phyloP scores from a whole-genome alignment of 2,329 filamentous ascomycete genomes.

The Akanthomyces muscarius region DNA sequence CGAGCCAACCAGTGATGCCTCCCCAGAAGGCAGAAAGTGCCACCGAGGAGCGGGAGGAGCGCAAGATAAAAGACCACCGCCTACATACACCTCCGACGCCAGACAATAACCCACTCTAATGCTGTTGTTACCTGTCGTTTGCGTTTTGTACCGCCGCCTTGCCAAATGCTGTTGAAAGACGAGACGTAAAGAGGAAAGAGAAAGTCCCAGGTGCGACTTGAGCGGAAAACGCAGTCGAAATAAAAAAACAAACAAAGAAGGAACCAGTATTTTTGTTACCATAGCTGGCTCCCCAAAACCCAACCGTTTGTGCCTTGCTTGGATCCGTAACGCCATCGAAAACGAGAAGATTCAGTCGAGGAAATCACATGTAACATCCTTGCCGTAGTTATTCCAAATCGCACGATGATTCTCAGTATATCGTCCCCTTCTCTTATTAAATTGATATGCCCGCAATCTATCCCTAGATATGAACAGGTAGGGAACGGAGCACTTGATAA shows the following conservation, averaged over 20 bases:
- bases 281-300: background rate
- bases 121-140: background rate
- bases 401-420: background rate
- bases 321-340: slow-evolving; percentile 7
- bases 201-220: background rate
- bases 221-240: background rate
- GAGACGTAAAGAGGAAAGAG: background rate
- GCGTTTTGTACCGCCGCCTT: background rate
- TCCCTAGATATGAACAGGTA: background rate
- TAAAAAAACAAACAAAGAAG: background rate
- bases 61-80: background rate
- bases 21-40: background rate
- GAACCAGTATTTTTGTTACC: background rate
- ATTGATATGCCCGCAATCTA: background rate
- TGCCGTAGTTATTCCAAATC: background rate
- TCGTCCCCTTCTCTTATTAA: background rate
- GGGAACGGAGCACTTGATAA: background rate
- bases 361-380: background rate
- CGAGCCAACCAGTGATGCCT: background rate
- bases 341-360: background rate
- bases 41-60: background rate
- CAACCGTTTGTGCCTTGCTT: slow-evolving; percentile 3
- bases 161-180: slow-evolving; percentile 9
- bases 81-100: slow-evolving; percentile 8
- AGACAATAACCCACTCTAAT: slow-evolving; percentile 3